Base-by-base conservation (phyloP, 345 rosid genomes). In the Dipteronia dyeriana region DNA sequence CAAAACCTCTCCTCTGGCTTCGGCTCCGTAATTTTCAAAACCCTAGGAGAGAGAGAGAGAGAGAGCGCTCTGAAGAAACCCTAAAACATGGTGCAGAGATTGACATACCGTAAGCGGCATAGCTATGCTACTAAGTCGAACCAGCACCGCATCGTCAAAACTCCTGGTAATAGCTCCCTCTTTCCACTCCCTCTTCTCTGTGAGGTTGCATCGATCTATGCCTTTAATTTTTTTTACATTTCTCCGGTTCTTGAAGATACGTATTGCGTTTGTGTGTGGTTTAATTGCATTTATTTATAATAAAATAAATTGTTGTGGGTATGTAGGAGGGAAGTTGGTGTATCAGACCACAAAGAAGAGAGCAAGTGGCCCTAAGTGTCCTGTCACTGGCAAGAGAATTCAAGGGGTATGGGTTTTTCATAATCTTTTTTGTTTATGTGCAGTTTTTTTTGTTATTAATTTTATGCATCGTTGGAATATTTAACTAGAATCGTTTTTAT, bases 51-150 rank as follows among this genome's bases (percentile, higher is more conserved):
- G 79, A 65, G 34, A 54, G 31, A 29, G 29, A 26, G 34, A 31
- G 34, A n/a, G n/a, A 31, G 23, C 65, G 6, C 41, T 59, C 16
- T 19, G 31, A 34, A 71, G 74, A 25, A 66, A 66, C 7, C 39
- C 47, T 60, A 49, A 11, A 84, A 87, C 82, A 95, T 95, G 97
- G 98, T 93, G 77, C 98, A 95, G 92, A 92, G 98, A 69, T 92
- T 95, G 3, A 92, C 93, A 0, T 93, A 93, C 81, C 90, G 98
- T 63, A 83, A 83, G 69, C 90, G 98, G 54, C 98, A 95, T 87
- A 92, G 97, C 86, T 95, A 95, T 68, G 98, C 97, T 84, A 95
- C 97, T 72, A 95, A 88, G 63, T 95, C 98, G 2, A 95, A 94
- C 85, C 97, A 94, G 90, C 97, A 94, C 82, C 84, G 95, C 74